Evolutionary conservation across 169 alveolate species (phyloP).

Genomic region (Theileria parva): DNA sequence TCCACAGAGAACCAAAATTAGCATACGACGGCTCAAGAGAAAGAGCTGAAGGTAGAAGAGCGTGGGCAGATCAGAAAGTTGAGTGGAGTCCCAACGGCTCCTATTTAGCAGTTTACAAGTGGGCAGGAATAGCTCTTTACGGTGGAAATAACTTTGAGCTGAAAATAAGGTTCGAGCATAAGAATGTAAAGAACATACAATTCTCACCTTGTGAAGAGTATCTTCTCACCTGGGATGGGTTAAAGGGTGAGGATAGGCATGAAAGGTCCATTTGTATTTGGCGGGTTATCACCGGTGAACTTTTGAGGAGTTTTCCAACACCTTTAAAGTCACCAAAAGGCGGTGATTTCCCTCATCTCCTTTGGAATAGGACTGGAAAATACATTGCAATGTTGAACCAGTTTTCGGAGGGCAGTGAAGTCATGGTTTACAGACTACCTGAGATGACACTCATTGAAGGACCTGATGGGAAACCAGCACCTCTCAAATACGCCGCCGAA

Average conservation of each 20-base stretch:
- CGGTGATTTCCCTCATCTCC: slow-evolving; percentile 76
- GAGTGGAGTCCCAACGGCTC: slow-evolving; percentile 91
- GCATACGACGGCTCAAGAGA: slow-evolving; percentile 84
- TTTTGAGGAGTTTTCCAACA: slow-evolving; percentile 77
- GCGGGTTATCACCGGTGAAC: slow-evolving; percentile 86
- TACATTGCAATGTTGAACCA: slow-evolving; percentile 80
- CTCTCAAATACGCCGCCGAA: slow-evolving; percentile 81
- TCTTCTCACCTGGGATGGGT: slow-evolving; percentile 89
- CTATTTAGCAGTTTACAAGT: slow-evolving; percentile 84
- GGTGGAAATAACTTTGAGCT: slow-evolving; percentile 85
- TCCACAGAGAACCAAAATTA: slow-evolving; percentile 81
- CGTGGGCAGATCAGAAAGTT: slow-evolving; percentile 86
- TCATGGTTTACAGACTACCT: slow-evolving; percentile 76
- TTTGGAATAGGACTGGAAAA: slow-evolving; percentile 85
- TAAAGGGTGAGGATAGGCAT: slow-evolving; percentile 78
- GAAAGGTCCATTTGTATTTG: slow-evolving; percentile 85
- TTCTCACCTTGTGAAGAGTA: slow-evolving; percentile 88
- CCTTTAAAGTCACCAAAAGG: slow-evolving; percentile 78
- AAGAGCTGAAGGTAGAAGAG: slow-evolving; percentile 82
- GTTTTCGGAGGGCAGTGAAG: slow-evolving; percentile 64
- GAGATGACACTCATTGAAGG: slow-evolving; percentile 78
- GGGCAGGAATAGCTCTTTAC: slow-evolving; percentile 88
- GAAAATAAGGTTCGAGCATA: slow-evolving; percentile 84
- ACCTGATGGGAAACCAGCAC: slow-evolving; percentile 78
- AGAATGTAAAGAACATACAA: slow-evolving; percentile 81